These are phyloP conservation scores for Picocystis sp. DNA, from an alignment of 163 green algal genomes.

Conservation along the genomic window DNA sequence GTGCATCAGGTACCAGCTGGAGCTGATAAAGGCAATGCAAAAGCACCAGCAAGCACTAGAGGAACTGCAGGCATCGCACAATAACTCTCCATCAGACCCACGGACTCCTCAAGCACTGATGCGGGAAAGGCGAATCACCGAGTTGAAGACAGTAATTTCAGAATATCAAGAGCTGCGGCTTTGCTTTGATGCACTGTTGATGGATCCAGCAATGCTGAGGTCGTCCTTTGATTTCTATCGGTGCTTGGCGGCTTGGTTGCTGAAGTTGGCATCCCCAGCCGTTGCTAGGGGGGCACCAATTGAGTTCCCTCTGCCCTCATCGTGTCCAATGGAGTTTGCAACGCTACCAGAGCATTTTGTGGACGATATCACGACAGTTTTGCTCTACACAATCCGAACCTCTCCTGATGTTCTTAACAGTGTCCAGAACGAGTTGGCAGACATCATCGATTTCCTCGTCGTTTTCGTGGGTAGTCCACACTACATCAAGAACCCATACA, in stretches of 20 bases:
- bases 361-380: conserved; percentile 50
- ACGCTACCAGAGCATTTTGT: conserved; percentile 65
- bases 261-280: not conserved
- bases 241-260: not conserved
- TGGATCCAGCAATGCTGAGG: conserved; percentile 23
- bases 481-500: conserved; percentile 68
- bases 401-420: conserved; percentile 16
- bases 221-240: conserved; percentile 19
- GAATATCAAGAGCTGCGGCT: conserved; percentile 22
- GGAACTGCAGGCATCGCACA: conserved; percentile 6
- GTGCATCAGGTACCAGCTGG: no score
- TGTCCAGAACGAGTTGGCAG: conserved; percentile 22
- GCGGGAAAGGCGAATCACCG: conserved; percentile 5
- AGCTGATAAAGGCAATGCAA: conserved; percentile 21
- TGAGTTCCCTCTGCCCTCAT: conserved; percentile 24
- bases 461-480: conserved; percentile 39
- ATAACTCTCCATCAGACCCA: not conserved
- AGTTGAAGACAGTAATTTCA: conserved; percentile 10
- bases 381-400: conserved; percentile 34
- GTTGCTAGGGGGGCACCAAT: not conserved
- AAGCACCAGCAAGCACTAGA: conserved; percentile 7
- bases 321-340: conserved; percentile 26
- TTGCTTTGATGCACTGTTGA: conserved; percentile 10
- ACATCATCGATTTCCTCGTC: conserved; percentile 46
- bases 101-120: conserved; percentile 4